Evolutionary conservation across 1,284 basidiomycete species (phyloP).

Genomic region (Polyporus tsugae): DNA sequence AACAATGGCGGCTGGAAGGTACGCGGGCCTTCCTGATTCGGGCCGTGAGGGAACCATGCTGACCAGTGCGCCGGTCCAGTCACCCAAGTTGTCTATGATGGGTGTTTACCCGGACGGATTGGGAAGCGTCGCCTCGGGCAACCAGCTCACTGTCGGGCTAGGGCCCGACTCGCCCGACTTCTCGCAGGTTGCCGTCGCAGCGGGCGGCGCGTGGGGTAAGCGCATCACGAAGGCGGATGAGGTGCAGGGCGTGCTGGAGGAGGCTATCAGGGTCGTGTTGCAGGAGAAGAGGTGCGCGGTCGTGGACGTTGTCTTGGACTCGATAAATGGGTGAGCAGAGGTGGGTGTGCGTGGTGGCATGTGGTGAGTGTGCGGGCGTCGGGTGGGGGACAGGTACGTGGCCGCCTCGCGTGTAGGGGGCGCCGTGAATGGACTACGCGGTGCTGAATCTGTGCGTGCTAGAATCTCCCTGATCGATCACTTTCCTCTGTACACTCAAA

Average conservation of each 20-base stretch:
- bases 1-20: conserved; percentile 78
- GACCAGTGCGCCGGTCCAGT: conserved; percentile 42
- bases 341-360: too few species aligned
- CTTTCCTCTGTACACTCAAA: too few species aligned
- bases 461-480: too few species aligned
- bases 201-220: conserved; percentile 68
- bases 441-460: too few species aligned
- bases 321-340: not conserved
- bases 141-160: conserved; percentile 66
- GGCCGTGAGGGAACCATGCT: too few species aligned
- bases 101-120: conserved; percentile 66
- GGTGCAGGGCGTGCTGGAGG: conserved; percentile 52
- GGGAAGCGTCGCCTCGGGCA: conserved; percentile 55
- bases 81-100: conserved; percentile 69
- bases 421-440: too few species aligned
- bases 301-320: conserved; percentile 47
- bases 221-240: conserved; percentile 49
- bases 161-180: conserved; percentile 68
- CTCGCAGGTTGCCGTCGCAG: conserved; percentile 65
- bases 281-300: conserved; percentile 68
- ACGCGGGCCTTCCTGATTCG: too few species aligned
- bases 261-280: conserved; percentile 60
- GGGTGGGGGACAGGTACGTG: too few species aligned
- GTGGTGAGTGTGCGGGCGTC: too few species aligned
- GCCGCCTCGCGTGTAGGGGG: too few species aligned